Conservation (phyloP, 768 basidiomycete species). For the Tylopilus sp. region DNA sequence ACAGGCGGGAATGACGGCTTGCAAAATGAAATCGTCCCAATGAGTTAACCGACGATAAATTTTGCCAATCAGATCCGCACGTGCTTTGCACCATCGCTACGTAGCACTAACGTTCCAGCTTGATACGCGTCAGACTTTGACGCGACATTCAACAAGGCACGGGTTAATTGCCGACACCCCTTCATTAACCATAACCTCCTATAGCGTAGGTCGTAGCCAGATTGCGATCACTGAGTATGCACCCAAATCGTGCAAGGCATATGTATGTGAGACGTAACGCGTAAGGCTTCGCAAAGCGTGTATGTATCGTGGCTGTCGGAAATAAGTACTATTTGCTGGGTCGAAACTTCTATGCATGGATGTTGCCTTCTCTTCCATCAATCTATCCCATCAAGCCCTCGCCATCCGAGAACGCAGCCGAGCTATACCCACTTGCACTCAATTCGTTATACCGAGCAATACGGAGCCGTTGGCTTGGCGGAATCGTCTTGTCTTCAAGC, state of each 20-base stretch:
- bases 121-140: background rate
- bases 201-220: too few relatives aligned
- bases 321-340: slow-evolving; percentile 6
- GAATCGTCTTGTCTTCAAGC: slow-evolving; percentile 59
- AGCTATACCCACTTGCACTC: slow-evolving; percentile 45
- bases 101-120: background rate
- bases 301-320: slow-evolving; percentile 12
- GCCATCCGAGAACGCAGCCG: slow-evolving; percentile 55
- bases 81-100: too few relatives aligned
- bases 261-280: background rate
- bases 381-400: slow-evolving; percentile 45
- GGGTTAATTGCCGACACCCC: background rate
- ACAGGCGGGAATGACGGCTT: too few relatives aligned
- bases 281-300: slow-evolving; percentile 10
- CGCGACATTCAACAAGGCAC: background rate
- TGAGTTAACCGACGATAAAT: too few relatives aligned
- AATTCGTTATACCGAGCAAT: slow-evolving; percentile 66
- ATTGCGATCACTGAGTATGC: background rate
- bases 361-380: background rate
- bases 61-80: too few relatives aligned
- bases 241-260: slow-evolving; percentile 4
- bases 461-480: slow-evolving; percentile 68
- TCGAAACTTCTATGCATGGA: slow-evolving; percentile 4
- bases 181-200: too few relatives aligned
- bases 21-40: too few relatives aligned